phyloP scores from a whole-genome alignment of 331 rosid species.

The Pyracantha coccinea region DNA sequence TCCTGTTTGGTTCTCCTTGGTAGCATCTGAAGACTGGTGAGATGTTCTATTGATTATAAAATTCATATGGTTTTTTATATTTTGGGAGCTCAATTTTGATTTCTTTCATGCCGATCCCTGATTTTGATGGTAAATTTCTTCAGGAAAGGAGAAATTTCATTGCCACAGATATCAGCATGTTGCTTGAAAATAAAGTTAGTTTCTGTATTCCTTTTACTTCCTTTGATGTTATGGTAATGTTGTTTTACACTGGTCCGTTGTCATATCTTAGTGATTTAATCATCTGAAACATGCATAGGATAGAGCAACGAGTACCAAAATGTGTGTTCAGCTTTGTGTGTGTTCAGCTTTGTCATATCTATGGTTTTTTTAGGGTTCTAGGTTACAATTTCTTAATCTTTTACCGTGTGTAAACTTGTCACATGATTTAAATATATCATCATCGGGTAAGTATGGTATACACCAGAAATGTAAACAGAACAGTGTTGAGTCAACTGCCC shows the following conservation, averaged over 20 bases:
- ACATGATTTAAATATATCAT: not conserved
- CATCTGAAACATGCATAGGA: slow-evolving; percentile 5
- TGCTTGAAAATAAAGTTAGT: slow-evolving; percentile 83
- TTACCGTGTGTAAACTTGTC: not conserved
- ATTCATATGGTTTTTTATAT: not conserved
- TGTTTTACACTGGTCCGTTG: not conserved
- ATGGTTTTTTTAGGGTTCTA: not conserved
- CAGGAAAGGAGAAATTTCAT: slow-evolving; percentile 84
- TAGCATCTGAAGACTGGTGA: slow-evolving; percentile 87
- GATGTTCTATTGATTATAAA: slow-evolving; percentile 3
- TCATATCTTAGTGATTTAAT: not conserved
- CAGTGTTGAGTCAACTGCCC: not conserved
- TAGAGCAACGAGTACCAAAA: not conserved
- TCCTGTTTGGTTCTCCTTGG: slow-evolving; percentile 93
- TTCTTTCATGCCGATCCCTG: slow-evolving; percentile 10
- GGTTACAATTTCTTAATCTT: not conserved
- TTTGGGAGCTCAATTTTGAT: slow-evolving; percentile 5
- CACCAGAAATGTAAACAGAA: no score
- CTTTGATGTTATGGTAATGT: slow-evolving; percentile 6
- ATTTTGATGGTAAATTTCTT: slow-evolving; percentile 17
- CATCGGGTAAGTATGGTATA: not conserved
- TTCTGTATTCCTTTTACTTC: slow-evolving; percentile 14
- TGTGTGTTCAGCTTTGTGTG: not conserved
- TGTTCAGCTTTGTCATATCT: no score
- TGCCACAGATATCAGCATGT: slow-evolving; percentile 86